phyloP scores from a whole-genome alignment of 2,329 filamentous ascomycete species.

The Apiospora saccharicola region DNA sequence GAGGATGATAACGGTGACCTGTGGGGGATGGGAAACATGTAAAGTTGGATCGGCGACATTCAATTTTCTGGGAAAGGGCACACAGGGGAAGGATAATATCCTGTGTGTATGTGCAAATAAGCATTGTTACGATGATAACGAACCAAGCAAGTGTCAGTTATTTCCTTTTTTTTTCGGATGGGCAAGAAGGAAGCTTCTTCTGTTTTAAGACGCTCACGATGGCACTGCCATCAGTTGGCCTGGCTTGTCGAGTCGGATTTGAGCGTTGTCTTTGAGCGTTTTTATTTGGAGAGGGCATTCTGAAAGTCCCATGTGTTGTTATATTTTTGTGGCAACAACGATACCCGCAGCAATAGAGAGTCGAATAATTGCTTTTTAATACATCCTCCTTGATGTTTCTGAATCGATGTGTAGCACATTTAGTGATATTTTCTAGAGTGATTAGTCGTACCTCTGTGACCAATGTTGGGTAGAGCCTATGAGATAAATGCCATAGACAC shows the following conservation, averaged over 20 bases:
- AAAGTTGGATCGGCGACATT: background rate
- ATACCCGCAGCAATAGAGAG: slow-evolving; percentile 13
- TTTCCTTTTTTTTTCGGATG: background rate
- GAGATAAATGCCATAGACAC: too few relatives aligned
- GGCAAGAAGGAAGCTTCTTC: background rate
- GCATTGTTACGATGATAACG: background rate
- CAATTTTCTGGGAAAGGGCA: background rate
- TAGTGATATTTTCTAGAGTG: too few relatives aligned
- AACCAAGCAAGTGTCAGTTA: background rate
- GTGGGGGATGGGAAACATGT: slow-evolving; percentile 24
- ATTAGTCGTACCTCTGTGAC: too few relatives aligned
- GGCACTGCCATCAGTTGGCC: background rate
- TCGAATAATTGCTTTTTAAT: background rate
- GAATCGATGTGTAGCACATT: too few relatives aligned
- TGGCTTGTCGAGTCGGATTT: background rate
- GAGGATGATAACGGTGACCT: slow-evolving; percentile 27
- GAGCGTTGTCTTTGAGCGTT: background rate
- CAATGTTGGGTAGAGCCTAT: too few relatives aligned
- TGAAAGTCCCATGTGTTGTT: background rate
- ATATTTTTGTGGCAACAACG: slow-evolving; percentile 15
- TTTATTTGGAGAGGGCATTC: background rate
- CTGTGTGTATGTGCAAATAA: background rate
- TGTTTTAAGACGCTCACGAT: background rate
- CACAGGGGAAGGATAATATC: background rate
- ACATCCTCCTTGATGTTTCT: background rate